A percentile compares a stretch with the other conserved stretches of the same genome.
Evolutionary conservation across 2,329 filamentous ascomycete species (phyloP).

Genomic region (Dissoconium aciculare): DNA sequence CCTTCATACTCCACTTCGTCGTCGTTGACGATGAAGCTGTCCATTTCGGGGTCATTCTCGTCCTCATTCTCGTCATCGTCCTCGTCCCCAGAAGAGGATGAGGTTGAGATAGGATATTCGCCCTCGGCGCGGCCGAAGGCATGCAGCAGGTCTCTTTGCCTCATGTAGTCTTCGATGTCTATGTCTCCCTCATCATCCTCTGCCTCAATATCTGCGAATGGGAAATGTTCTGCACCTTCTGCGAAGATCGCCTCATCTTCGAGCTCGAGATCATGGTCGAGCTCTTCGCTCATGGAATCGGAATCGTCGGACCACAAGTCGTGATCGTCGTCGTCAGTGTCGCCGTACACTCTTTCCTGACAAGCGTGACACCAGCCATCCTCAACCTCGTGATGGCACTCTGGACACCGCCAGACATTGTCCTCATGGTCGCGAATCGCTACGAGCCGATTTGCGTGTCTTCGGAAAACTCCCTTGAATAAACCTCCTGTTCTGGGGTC

Average conservation of each 20-base stretch:
- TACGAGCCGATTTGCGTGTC: constrained; percentile 16
- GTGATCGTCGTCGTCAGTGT: constrained; percentile 27
- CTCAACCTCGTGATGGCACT: constrained; percentile 49
- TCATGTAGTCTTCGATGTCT: background rate
- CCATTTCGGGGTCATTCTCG: constrained; percentile 11
- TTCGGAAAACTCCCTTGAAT: constrained; percentile 46
- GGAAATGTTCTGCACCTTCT: no score
- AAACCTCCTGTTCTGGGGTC: constrained; percentile 40
- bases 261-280: constrained; percentile 30
- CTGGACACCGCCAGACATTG: constrained; percentile 46
- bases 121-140: constrained; percentile 10
- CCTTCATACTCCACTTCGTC: constrained; percentile 1
- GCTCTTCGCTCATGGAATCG: constrained; percentile 14
- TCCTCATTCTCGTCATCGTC: constrained; percentile 8
- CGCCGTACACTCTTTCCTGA: constrained; percentile 34
- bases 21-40: constrained; percentile 10
- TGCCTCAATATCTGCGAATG: no score
- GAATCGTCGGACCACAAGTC: constrained; percentile 21
- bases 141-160: constrained; percentile 5
- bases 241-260: constrained; percentile 20
- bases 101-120: constrained; percentile 2
- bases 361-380: constrained; percentile 44
- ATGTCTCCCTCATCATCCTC: background rate
- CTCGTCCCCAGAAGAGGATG: constrained; percentile 1
- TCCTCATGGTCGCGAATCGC: constrained; percentile 43